Evolutionary conservation across 2,329 filamentous ascomycete species (phyloP), one percentile per base, ranked within the genome.

Genomic region (Saccharata proteae): DNA sequence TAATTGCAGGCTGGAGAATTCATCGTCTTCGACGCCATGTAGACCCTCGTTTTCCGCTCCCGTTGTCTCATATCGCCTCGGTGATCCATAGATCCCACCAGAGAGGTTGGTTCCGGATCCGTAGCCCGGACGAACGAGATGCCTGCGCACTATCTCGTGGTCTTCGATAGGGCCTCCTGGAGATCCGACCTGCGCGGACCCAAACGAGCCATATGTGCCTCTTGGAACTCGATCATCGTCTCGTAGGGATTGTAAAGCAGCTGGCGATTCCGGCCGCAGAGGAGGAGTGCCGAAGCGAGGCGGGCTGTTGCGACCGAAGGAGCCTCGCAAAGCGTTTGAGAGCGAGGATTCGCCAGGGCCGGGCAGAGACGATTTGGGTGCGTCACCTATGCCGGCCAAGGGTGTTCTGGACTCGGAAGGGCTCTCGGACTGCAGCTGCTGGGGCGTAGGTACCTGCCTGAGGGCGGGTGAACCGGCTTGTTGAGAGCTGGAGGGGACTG

Each of bases 1-100:
- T 27, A 98, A 64, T 50, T 78, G 77, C 52, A 98, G 58, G 57
- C 90, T 96, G 17, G 86, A 94, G 53, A 98, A 98, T 48, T 93
- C 83, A 37, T 90, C 81, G 4, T 63, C 61, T 5, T 78, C 74
- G 38, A 74, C 69, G 11, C 59, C 44, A 46, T 40, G 44, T n/a
- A n/a, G 13, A 29, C 37, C 37, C 57, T 48, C 42, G 47, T 46
- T 31, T 48, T 45, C 37, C 49, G 42, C 18, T 28, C 35, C 8
- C 16, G 23, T 25, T 8, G 19, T 17, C 6, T 20, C 26, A 44
- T 42, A 11, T 45, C 41, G 8, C 29, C 29, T 50, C n/a, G 53
- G 51, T 15, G 54, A 57, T 12, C 51, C 51, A 38, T 56, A 53
- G 29, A 28, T 22, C 10, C 29, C 31, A 8, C 43, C 52, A 7